Evolutionary conservation across 768 basidiomycete species (phyloP).

Genomic region (Wakefieldia striispora): DNA sequence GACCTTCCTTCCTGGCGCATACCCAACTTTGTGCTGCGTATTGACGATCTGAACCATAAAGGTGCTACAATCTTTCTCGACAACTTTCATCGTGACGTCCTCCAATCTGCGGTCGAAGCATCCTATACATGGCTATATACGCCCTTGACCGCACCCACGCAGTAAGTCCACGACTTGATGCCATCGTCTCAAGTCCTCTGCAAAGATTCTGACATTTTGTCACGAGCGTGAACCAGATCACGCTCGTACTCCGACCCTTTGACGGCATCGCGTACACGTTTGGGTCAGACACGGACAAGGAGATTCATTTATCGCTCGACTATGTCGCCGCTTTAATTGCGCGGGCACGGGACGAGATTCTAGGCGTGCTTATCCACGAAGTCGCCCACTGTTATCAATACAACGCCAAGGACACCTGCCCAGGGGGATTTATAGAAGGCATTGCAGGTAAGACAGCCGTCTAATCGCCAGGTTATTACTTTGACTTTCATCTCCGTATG

Average conservation of each 20-base stretch:
- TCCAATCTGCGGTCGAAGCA: slow-evolving; percentile 38
- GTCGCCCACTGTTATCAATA: slow-evolving; percentile 80
- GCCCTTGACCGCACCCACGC: slow-evolving; percentile 44
- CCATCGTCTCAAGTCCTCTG: not conserved
- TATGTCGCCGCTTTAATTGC: slow-evolving; percentile 48
- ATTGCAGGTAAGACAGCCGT: slow-evolving; percentile 59
- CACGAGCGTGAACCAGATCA: slow-evolving; percentile 49
- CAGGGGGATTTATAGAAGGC: slow-evolving; percentile 74
- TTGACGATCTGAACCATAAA: slow-evolving; percentile 59
- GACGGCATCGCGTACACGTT: slow-evolving; percentile 68
- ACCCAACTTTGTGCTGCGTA: slow-evolving; percentile 52
- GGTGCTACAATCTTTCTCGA: slow-evolving; percentile 57
- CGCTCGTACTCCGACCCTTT: slow-evolving; percentile 63
- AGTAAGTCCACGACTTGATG: slow-evolving; percentile 40
- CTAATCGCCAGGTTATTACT: not conserved
- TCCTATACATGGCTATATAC: slow-evolving; percentile 45
- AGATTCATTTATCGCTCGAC: slow-evolving; percentile 70
- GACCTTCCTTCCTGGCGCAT: slow-evolving; percentile 45
- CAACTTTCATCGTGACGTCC: slow-evolving; percentile 41
- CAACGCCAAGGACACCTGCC: slow-evolving; percentile 57
- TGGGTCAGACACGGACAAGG: slow-evolving; percentile 58
- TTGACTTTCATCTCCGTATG: not conserved
- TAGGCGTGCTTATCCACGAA: slow-evolving; percentile 72
- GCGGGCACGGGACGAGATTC: slow-evolving; percentile 57
- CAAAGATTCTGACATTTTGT: slow-evolving; percentile 7